Conservation (phyloP, 805 yeast genomes). For the Cyberlindnera petersonii region DNA sequence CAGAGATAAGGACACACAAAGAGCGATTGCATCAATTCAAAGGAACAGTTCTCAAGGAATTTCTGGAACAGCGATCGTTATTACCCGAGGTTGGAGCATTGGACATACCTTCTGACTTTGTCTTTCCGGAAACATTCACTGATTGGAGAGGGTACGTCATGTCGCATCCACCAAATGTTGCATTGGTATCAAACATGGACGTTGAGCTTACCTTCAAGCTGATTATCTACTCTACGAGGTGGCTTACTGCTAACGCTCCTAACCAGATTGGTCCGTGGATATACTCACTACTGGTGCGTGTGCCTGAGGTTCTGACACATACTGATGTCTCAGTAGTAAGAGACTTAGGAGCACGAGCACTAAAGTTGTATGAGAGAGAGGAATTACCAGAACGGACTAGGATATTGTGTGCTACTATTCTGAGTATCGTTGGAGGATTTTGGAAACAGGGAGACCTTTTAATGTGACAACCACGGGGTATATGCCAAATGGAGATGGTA, state of each 20-base stretch:
- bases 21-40: constrained; percentile 1
- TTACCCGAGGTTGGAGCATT: constrained; percentile 16
- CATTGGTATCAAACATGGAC: constrained; percentile 20
- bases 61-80: constrained; percentile 4
- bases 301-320: constrained; percentile 17
- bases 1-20: not conserved
- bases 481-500: not conserved
- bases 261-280: constrained; percentile 19
- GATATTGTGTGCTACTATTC: constrained; percentile 12
- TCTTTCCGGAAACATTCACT: constrained; percentile 25
- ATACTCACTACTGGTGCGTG: constrained; percentile 16
- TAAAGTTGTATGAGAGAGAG: constrained; percentile 8
- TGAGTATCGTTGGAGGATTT: constrained; percentile 13
- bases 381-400: constrained; percentile 11
- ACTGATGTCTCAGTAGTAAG: constrained; percentile 21
- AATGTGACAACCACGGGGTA: not conserved
- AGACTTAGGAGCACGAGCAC: constrained; percentile 20
- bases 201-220: constrained; percentile 19
- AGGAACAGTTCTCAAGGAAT: constrained; percentile 6
- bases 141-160: constrained; percentile 23
- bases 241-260: constrained; percentile 20
- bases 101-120: constrained; percentile 16
- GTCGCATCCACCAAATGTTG: constrained; percentile 14
- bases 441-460: constrained; percentile 23
- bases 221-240: constrained; percentile 22